Conservation (phyloP, 2,329 filamentous ascomycete species). For the Alternaria triticimaculans region DNA sequence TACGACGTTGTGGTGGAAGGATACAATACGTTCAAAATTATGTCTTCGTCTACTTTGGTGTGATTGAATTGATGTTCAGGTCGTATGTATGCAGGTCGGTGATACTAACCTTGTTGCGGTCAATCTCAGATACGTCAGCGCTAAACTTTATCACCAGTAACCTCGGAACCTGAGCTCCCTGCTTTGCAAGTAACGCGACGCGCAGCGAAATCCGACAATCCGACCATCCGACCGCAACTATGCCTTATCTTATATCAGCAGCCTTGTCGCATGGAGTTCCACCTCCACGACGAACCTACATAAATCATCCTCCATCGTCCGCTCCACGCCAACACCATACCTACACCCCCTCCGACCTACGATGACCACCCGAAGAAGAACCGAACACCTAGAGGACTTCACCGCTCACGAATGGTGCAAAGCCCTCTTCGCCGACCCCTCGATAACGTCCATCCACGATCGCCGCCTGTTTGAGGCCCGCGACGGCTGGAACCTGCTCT, state of each 20-base stretch:
- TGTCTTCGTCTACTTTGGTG: too few relatives aligned
- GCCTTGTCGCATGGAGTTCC: background rate
- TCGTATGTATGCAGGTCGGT: background rate
- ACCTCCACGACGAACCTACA: background rate
- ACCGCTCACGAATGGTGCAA: conserved; percentile 35
- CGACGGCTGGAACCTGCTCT: conserved; percentile 18
- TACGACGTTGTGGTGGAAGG: background rate
- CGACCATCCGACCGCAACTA: background rate
- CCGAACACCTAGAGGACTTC: conserved; percentile 36
- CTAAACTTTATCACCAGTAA: background rate
- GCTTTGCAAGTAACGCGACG: conserved; percentile 2
- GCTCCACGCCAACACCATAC: background rate
- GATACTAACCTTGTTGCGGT: background rate
- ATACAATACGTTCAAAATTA: background rate
- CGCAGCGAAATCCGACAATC: background rate
- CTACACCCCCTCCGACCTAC: background rate
- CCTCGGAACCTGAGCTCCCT: conserved; percentile 6
- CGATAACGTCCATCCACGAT: conserved; percentile 25
- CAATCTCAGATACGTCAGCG: background rate
- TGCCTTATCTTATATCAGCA: background rate
- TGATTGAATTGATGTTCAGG: background rate
- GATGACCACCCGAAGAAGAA: background rate
- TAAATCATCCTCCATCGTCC: background rate
- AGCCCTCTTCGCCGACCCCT: conserved; percentile 20
- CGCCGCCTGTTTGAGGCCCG: conserved; percentile 11